Percentiles rank a stretch among this genome's conserved stretches.
Conservation (phyloP, 768 basidiomycete species). For the Mycena chlorophos region DNA sequence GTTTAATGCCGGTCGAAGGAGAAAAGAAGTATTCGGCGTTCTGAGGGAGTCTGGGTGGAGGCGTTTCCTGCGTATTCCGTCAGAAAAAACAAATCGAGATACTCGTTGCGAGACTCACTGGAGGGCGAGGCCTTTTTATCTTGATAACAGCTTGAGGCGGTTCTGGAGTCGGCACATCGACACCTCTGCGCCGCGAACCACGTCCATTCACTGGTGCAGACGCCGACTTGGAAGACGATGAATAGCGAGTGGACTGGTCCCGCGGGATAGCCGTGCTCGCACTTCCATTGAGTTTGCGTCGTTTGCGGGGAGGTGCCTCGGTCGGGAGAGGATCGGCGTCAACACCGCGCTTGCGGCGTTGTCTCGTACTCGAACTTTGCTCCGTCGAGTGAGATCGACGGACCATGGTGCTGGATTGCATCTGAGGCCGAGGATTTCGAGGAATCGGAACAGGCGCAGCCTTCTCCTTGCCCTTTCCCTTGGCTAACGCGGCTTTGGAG, state of each 20-base stretch:
- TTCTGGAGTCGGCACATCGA: neutral
- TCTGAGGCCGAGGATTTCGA: neutral
- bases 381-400: slow-evolving; percentile 10
- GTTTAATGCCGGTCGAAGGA: slow-evolving; percentile 51
- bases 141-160: slow-evolving; percentile 1
- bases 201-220: slow-evolving; percentile 17
- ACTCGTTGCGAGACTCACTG: neutral
- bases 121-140: neutral
- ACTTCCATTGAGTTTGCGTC: slow-evolving; percentile 23
- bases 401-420: neutral
- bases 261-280: neutral
- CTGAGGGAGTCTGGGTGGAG: slow-evolving; percentile 13
- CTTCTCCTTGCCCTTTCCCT: slow-evolving; percentile 30
- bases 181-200: neutral
- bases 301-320: slow-evolving; percentile 27
- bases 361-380: neutral
- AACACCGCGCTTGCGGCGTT: slow-evolving; percentile 6
- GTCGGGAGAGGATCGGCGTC: slow-evolving; percentile 3
- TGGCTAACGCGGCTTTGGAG: slow-evolving; percentile 19
- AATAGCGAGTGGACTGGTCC: neutral
- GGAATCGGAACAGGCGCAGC: neutral
- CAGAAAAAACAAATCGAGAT: neutral
- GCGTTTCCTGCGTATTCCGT: slow-evolving; percentile 1
- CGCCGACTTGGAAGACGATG: slow-evolving; percentile 1
- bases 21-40: slow-evolving; percentile 13